Conservation (phyloP, 2,329 filamentous ascomycete species). For the Exserohilum rostratum region DNA sequence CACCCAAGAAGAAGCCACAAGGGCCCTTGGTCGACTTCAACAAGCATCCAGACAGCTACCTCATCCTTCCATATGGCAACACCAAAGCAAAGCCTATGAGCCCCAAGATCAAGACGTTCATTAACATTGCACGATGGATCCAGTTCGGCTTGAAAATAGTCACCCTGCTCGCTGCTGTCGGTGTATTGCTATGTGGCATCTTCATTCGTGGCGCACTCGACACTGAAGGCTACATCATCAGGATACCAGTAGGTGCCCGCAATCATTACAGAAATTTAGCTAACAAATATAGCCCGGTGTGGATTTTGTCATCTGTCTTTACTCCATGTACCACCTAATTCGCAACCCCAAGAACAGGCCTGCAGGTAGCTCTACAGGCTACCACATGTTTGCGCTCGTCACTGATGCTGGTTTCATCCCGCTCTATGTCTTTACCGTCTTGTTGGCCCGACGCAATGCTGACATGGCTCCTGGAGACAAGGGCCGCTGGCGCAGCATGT, state of each 20-base stretch:
- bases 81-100: constrained; percentile 70
- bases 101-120: constrained; percentile 69
- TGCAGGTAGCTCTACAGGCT: constrained; percentile 81
- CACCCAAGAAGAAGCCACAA: constrained; percentile 66
- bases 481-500: constrained; percentile 71
- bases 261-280: background rate
- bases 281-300: constrained; percentile 69
- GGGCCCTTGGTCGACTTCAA: constrained; percentile 85
- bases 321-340: constrained; percentile 80
- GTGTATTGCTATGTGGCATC: constrained; percentile 76
- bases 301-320: constrained; percentile 72
- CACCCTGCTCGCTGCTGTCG: constrained; percentile 71
- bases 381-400: constrained; percentile 81
- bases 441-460: constrained; percentile 61
- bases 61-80: constrained; percentile 67
- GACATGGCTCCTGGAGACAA: constrained; percentile 52
- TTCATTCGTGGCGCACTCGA: constrained; percentile 72
- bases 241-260: constrained; percentile 68
- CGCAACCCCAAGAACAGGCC: constrained; percentile 73
- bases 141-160: constrained; percentile 73
- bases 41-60: constrained; percentile 79
- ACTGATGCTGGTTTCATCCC: constrained; percentile 72
- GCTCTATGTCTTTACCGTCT: constrained; percentile 66
- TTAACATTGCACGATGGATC: constrained; percentile 70
- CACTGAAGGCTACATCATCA: constrained; percentile 74